These are phyloP conservation scores for Salix udensis DNA, from an alignment of 345 rosid genomes.

Conservation along the genomic window DNA sequence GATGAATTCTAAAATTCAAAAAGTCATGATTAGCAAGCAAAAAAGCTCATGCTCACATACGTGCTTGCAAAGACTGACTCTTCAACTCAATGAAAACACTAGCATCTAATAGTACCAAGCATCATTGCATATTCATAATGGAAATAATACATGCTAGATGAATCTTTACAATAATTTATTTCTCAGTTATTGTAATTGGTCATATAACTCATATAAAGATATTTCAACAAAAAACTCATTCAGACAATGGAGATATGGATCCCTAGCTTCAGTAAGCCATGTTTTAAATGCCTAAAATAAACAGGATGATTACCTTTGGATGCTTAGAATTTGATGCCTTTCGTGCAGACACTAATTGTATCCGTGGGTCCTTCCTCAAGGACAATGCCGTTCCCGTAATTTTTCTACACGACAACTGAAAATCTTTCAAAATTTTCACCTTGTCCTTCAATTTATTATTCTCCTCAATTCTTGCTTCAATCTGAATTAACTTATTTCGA, in stretches of 20 bases:
- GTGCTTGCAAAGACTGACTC: too few species aligned
- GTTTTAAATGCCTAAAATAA: neutral
- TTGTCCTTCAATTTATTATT: constrained; percentile 69
- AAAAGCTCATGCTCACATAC: neutral
- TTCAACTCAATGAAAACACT: too few species aligned
- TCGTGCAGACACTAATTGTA: constrained; percentile 58
- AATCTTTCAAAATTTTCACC: constrained; percentile 61
- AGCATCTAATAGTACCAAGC: too few species aligned
- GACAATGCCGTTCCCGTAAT: constrained; percentile 58
- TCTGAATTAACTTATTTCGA: constrained; percentile 54
- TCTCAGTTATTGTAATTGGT: neutral
- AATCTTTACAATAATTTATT: neutral
- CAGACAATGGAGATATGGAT: too few species aligned
- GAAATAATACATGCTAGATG: neutral
- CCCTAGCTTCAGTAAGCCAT: neutral
- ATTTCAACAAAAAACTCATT: neutral
- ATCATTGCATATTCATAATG: too few species aligned
- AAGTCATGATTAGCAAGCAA: neutral
- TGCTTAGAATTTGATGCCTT: constrained; percentile 33
- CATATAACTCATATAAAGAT: neutral
- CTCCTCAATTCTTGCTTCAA: constrained; percentile 80
- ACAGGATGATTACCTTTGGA: constrained; percentile 44
- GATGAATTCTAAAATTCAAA: neutral
- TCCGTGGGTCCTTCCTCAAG: constrained; percentile 68
- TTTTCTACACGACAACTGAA: constrained; percentile 67